Evolutionary conservation across 257 asterid species (phyloP).

Genomic region (Verbena officinalis): DNA sequence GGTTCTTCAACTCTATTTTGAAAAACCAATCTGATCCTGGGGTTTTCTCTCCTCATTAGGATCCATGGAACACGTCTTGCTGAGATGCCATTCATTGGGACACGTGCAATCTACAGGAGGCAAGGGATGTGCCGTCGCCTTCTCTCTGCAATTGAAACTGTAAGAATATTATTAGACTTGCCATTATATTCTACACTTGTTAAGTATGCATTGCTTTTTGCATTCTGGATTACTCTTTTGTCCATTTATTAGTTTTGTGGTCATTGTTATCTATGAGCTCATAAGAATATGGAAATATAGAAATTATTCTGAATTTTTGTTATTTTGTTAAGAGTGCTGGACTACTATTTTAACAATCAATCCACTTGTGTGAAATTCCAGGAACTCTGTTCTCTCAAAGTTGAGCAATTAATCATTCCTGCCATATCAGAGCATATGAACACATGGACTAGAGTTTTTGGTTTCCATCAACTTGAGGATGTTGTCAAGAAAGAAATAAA

Average conservation of each 20-base stretch:
- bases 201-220: constrained; percentile 11
- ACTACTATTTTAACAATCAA: constrained; percentile 9
- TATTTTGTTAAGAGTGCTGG: constrained; percentile 8
- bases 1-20: background rate
- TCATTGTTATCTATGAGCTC: constrained; percentile 16
- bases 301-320: background rate
- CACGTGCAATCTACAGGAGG: constrained; percentile 80
- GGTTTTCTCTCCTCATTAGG: constrained; percentile 42
- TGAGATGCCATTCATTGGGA: constrained; percentile 95
- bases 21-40: constrained; percentile 26
- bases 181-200: background rate
- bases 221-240: constrained; percentile 18
- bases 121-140: constrained; percentile 97
- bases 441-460: constrained; percentile 76
- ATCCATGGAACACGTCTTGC: constrained; percentile 77
- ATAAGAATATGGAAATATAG: background rate
- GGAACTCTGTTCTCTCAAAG: constrained; percentile 70
- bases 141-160: constrained; percentile 76
- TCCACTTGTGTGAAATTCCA: constrained; percentile 34
- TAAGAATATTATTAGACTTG: constrained; percentile 33
- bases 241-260: constrained; percentile 22
- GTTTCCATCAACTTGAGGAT: constrained; percentile 68
- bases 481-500: constrained; percentile 62
- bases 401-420: constrained; percentile 79
- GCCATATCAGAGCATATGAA: constrained; percentile 85